Conservation (phyloP, 2,329 filamentous ascomycete species). For the Macrophomina tecta region DNA sequence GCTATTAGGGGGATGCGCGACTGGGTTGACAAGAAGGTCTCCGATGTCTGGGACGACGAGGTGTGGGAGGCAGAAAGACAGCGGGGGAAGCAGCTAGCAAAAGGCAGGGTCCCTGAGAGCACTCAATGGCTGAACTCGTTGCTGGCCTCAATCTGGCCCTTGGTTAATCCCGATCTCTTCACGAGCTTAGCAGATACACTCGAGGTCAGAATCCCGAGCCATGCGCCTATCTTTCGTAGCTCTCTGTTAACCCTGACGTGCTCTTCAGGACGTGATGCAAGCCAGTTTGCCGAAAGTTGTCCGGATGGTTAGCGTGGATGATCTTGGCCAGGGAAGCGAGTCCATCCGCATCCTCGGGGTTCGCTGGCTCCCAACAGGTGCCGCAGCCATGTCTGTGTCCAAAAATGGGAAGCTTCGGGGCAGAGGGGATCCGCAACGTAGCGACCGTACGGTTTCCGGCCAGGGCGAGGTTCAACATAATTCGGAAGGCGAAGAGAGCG, state of each 20-base stretch:
- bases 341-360: slow-evolving; percentile 73
- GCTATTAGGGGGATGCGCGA: slow-evolving; percentile 57
- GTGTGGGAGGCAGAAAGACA: slow-evolving; percentile 70
- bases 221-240: neutral
- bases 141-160: slow-evolving; percentile 71
- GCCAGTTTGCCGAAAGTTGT: slow-evolving; percentile 72
- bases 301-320: slow-evolving; percentile 77
- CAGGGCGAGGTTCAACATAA: slow-evolving; percentile 48
- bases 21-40: slow-evolving; percentile 68
- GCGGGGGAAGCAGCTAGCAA: slow-evolving; percentile 55
- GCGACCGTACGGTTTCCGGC: slow-evolving; percentile 58
- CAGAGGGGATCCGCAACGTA: slow-evolving; percentile 50
- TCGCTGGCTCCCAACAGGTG: slow-evolving; percentile 74
- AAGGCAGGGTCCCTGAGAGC: slow-evolving; percentile 64
- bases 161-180: slow-evolving; percentile 78
- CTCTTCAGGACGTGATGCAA: slow-evolving; percentile 72
- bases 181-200: slow-evolving; percentile 71
- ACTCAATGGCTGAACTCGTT: slow-evolving; percentile 75
- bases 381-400: slow-evolving; percentile 67
- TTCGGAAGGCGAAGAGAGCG: slow-evolving; percentile 41
- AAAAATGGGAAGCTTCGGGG: slow-evolving; percentile 63
- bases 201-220: slow-evolving; percentile 50
- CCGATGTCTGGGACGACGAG: slow-evolving; percentile 70
- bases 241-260: neutral
- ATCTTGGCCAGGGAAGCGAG: slow-evolving; percentile 77